A percentile compares a stretch with the other conserved stretches of the same genome.
Evolutionary conservation across 139 green algal genomes (phyloP).

Genomic region (Micractinium sp.): DNA sequence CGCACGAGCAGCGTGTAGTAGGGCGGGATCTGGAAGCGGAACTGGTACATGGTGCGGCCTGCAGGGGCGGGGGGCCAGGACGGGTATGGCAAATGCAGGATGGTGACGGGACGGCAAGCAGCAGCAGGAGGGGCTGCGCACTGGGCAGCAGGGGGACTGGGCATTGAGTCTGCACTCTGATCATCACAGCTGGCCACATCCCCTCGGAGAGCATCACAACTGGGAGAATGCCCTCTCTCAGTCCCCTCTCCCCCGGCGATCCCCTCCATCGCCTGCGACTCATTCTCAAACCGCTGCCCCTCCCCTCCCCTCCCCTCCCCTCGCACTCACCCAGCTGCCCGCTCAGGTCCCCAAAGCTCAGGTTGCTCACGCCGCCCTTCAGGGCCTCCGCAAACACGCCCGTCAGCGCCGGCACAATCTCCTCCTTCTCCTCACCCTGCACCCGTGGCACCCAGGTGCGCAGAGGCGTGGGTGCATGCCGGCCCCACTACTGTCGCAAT

Average conservation of each 20-base stretch:
- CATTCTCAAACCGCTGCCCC: not conserved
- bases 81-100: not conserved
- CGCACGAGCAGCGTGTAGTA: constrained; percentile 94
- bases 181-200: too few species aligned
- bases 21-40: constrained; percentile 83
- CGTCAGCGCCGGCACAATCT: constrained; percentile 79
- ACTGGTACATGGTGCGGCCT: constrained; percentile 86
- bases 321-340: constrained; percentile 58
- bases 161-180: too few species aligned
- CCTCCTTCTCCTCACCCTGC: constrained; percentile 56
- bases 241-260: not conserved
- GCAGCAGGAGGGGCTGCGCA: not conserved
- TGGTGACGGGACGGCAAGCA: not conserved
- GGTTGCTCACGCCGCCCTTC: constrained; percentile 79
- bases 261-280: not conserved
- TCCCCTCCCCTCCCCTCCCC: not conserved
- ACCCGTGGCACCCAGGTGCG: not conserved
- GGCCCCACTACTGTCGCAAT: not conserved
- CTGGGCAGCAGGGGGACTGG: too few species aligned
- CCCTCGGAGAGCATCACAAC: too few species aligned
- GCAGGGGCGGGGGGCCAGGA: not conserved
- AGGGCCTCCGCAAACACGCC: constrained; percentile 84
- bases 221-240: too few species aligned
- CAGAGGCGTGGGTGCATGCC: not conserved
- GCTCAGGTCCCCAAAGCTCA: constrained; percentile 76